Evolutionary conservation across 208 protist species (phyloP), one percentile per base, ranked within the genome.

Genomic region (Leishmania tarentolae): DNA sequence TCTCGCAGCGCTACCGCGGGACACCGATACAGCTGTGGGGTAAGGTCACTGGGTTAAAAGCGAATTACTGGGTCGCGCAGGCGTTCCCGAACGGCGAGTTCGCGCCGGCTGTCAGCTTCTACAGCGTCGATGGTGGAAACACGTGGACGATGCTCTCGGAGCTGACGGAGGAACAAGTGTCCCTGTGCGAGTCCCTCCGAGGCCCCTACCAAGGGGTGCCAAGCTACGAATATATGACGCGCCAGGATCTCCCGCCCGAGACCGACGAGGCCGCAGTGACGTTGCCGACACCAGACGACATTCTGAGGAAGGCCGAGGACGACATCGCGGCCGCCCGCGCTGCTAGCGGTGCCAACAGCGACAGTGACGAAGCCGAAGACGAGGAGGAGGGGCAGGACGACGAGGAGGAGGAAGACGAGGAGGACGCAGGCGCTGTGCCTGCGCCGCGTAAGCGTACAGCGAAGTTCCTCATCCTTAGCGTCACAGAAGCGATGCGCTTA

Each of bases 31-130:
- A 86, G 35, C 92, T 97, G 59, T 98, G 95, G 95, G 95, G 95
- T 17, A 95, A 94, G 79, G 82, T 98, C 13, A 80, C 61, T 0
- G 95, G 93, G 2, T 80, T 88, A 78, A 87, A 90, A 76, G 47
- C 77, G 19, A 90, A 97, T 80, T 98, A 98, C 81, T 86, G 94
- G 61, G 69, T 98, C 15, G 93, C 93, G 31, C 93, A 97, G 82
- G 89, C 90, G 8, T 72, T 79, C 35, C 83, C 89, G 0, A 75
- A 84, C 42, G 93, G 88, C 40, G 75, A 92, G 44, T 94, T 98
- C 83, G 91, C 91, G 63, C 79, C 78, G 13, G 86, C 88, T 53
- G 83, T 89, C 35, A 89, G 83, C 78, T 95, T 97, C 84, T 96
- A 90, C 86, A 97, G 92, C 88, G 68, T 84, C 42, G 93, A 98